Evolutionary conservation across 345 rosid species (phyloP).

Genomic region (Dipteronia dyeriana): DNA sequence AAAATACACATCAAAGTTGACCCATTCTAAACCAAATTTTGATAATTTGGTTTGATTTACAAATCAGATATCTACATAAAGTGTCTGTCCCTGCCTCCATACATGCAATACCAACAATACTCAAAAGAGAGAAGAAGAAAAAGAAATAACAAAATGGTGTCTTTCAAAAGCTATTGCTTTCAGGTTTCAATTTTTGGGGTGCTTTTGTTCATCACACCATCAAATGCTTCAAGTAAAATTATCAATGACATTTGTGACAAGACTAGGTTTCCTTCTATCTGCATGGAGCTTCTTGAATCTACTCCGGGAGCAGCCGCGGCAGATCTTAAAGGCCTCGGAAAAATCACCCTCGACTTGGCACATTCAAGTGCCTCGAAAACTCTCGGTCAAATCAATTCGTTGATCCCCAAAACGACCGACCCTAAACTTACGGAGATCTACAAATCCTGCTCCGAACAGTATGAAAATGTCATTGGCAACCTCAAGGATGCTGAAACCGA

Average conservation of each 20-base stretch:
- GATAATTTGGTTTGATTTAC: no score
- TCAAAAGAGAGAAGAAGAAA: neutral
- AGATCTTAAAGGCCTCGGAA: slow-evolving; percentile 10
- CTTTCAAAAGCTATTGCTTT: neutral
- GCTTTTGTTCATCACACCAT: no score
- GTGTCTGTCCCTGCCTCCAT: neutral
- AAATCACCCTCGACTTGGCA: slow-evolving; percentile 1
- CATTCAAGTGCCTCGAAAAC: neutral
- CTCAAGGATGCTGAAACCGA: slow-evolving; percentile 4
- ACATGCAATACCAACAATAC: neutral
- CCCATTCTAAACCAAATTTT: no score
- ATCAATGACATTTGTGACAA: slow-evolving; percentile 1
- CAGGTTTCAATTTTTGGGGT: neutral
- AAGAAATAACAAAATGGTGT: neutral
- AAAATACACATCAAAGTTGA: no score
- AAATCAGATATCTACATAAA: neutral
- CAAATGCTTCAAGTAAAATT: neutral
- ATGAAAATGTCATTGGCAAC: neutral
- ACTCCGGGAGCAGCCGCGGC: slow-evolving; percentile 1
- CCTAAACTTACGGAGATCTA: slow-evolving; percentile 10
- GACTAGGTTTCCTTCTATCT: neutral
- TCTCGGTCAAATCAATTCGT: neutral
- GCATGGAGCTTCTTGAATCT: slow-evolving; percentile 6
- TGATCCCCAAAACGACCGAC: neutral
- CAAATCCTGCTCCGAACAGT: neutral